phyloP scores from a whole-genome alignment of 2,329 filamentous ascomycete species.

The Arthrobotrys pseudoclavata region DNA sequence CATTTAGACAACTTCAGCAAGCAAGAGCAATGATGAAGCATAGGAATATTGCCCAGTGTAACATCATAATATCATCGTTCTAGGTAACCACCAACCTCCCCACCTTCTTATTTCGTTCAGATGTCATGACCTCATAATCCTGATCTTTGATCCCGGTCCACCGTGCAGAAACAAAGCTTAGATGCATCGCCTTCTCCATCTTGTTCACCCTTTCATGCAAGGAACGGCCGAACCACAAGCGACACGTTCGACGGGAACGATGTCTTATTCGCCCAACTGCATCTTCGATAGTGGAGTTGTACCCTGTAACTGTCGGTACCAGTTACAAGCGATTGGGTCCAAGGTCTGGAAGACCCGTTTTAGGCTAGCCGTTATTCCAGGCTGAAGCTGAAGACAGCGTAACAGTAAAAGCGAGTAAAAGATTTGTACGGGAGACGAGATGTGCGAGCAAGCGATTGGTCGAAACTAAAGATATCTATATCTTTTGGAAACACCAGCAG shows the following conservation, averaged over 20 bases:
- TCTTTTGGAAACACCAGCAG: too few relatives aligned
- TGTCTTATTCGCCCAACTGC: constrained; percentile 21
- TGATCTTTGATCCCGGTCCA: background rate
- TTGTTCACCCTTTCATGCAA: constrained; percentile 22
- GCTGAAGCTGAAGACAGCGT: too few relatives aligned
- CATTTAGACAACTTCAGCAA: too few relatives aligned
- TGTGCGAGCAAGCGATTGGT: too few relatives aligned
- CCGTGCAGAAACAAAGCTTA: constrained; percentile 6
- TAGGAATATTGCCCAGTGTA: background rate
- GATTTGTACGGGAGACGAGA: too few relatives aligned
- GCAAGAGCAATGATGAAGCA: too few relatives aligned
- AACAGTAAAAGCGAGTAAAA: too few relatives aligned
- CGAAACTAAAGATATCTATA: too few relatives aligned
- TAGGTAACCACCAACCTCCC: constrained; percentile 27
- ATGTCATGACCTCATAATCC: background rate
- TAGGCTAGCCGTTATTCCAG: too few relatives aligned
- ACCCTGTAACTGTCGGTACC: too few relatives aligned
- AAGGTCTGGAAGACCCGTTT: too few relatives aligned
- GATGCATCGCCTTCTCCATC: background rate
- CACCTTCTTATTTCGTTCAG: constrained; percentile 27
- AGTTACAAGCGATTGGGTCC: too few relatives aligned
- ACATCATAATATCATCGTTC: background rate
- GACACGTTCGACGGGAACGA: constrained; percentile 25
- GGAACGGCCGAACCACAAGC: constrained; percentile 16
- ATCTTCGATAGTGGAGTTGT: background rate